Evolutionary conservation across 164 flowering plant genomes (phyloP).

Genomic region (Malania oleifera): DNA sequence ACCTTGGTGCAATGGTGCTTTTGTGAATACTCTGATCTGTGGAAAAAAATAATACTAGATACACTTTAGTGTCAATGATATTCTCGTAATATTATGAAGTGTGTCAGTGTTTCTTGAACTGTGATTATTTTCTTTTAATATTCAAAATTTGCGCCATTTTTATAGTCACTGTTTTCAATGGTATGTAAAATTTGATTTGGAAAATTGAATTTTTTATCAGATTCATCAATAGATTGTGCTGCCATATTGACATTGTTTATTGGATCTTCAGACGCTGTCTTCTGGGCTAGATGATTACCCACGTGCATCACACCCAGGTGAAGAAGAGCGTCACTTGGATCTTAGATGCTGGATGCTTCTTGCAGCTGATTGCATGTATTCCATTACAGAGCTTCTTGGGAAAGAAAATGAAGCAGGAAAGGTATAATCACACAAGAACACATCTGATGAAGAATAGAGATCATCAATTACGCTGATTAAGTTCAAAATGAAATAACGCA

Average conservation of each 20-base stretch:
- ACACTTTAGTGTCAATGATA: too few species aligned
- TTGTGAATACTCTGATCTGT: too few species aligned
- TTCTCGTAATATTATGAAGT: too few species aligned
- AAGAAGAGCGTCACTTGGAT: constrained; percentile 93
- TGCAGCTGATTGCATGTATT: constrained; percentile 82
- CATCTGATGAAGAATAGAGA: neutral
- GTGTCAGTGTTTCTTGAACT: too few species aligned
- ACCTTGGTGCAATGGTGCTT: too few species aligned
- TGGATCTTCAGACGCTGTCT: constrained; percentile 55
- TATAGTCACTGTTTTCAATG: neutral
- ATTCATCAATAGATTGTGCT: neutral
- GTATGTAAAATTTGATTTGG: neutral
- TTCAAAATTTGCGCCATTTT: too few species aligned
- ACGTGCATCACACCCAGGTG: constrained; percentile 92
- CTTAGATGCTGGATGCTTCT: constrained; percentile 98
- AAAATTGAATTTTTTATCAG: neutral
- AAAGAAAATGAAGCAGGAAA: constrained; percentile 30
- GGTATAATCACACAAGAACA: constrained; percentile 35
- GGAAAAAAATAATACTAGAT: too few species aligned
- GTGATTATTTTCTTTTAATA: too few species aligned
- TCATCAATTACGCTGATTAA: too few species aligned
- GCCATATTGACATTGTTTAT: constrained; percentile 9
- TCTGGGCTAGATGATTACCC: constrained; percentile 99
- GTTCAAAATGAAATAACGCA: neutral
- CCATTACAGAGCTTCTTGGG: constrained; percentile 48